Evolutionary conservation across 2,329 filamentous ascomycete genomes (phyloP), one percentile per base, ranked within the genome.

Genomic region (Lojkania enalia): DNA sequence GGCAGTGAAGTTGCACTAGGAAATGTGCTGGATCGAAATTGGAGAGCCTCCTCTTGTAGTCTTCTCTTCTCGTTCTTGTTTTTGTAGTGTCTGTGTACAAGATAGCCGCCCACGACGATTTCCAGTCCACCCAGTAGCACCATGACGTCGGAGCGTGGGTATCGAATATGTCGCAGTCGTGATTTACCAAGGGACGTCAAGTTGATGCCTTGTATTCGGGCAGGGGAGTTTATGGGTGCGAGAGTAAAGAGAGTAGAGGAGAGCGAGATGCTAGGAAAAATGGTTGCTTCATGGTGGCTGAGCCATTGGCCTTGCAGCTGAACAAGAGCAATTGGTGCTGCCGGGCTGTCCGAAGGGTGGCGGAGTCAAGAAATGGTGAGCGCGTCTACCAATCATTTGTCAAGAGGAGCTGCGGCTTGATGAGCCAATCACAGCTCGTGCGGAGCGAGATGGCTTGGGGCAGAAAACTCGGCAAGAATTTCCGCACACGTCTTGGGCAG

Each of bases 371-470:
- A 35, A 40, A 20, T 11, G 9, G 31, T 6, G 31, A 15, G 7
- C 7, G 35, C 18, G n/a, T 18, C 35, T 16, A 36, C 20, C 16
- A 36, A 14, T 20, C n/a, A 21, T 20, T n/a, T 9, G 16, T 30
- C 41, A 13, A 27, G 35, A 21, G 33, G n/a, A 33, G 38, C 7
- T 36, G 32, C 41, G 51, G 45, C 50, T 33, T 33, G 30, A 15
- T 33, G 9, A 9, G 30, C 30, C 30, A 16, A 16, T 33, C 11
- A 33, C 7, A 6, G 6, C 7, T 33, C 30, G 55, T 37, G 75
- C 78, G 0, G 85, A 85, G 41, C 63, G 73, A 13, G 79, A 83
- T 32, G 72, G 66, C 1, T 44, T 80, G 21, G 61, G 57, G 4
- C 44, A 71, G 6, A 46, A 48, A n/a, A 2, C 16, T 12, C 43